Conservation (phyloP, 2,329 filamentous ascomycete species). For the Fusarium globosum region DNA sequence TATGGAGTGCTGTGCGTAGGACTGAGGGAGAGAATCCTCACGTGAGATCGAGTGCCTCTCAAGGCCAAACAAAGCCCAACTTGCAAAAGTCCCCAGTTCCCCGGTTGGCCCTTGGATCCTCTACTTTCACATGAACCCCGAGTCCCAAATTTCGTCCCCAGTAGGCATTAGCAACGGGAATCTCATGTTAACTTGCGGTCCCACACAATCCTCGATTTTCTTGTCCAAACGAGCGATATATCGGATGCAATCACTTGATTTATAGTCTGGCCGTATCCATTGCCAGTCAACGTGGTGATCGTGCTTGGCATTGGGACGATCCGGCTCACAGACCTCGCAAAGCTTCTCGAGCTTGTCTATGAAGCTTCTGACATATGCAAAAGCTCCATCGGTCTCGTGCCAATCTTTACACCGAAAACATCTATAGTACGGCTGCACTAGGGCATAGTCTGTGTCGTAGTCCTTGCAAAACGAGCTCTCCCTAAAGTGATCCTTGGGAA, state of each 20-base stretch:
- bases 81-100: background rate
- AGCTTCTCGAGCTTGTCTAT: background rate
- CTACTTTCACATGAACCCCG: background rate
- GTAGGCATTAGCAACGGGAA: background rate
- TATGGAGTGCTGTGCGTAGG: background rate
- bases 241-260: background rate
- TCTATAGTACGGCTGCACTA: background rate
- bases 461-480: background rate
- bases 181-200: rapidly evolving
- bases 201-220: background rate
- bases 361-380: background rate
- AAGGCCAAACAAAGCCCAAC: background rate
- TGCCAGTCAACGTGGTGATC: rapidly evolving
- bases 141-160: background rate
- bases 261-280: rapidly evolving
- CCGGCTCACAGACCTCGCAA: background rate
- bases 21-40: background rate
- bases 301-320: background rate
- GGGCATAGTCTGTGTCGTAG: background rate
- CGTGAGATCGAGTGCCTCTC: background rate
- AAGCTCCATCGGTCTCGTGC: background rate
- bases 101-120: background rate
- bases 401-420: background rate
- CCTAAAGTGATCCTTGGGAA: background rate
- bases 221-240: background rate